A percentile compares a stretch with the other conserved stretches of the same genome.
These are phyloP conservation scores for Citrus australasica DNA, from an alignment of 345 rosid genomes.

Conservation along the genomic window DNA sequence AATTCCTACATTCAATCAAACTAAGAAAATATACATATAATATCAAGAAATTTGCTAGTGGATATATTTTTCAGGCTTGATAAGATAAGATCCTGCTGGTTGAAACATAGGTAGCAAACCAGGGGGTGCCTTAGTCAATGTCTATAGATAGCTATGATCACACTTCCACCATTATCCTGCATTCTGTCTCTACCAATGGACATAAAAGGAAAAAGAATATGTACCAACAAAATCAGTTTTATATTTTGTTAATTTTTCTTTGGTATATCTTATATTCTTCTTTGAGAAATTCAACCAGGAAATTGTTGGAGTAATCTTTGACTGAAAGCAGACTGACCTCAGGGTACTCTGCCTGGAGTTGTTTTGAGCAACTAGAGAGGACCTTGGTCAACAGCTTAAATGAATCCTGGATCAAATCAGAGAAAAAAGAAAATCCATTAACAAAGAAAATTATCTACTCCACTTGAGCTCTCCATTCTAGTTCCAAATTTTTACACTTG, in stretches of 20 bases:
- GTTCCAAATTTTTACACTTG: background rate
- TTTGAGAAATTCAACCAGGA: background rate
- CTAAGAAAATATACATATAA: background rate
- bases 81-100: background rate
- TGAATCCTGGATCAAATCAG: slow-evolving; percentile 42
- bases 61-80: background rate
- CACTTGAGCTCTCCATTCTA: background rate
- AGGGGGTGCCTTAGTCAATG: background rate
- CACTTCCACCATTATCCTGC: background rate
- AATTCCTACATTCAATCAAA: background rate
- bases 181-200: background rate
- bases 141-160: background rate
- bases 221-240: background rate
- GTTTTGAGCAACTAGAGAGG: slow-evolving; percentile 43
- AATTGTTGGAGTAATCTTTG: background rate
- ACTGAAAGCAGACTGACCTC: slow-evolving; percentile 43
- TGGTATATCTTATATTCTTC: background rate
- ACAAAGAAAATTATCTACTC: background rate
- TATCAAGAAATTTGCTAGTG: background rate
- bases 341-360: slow-evolving; percentile 30
- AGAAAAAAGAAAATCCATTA: background rate
- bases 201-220: background rate
- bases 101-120: background rate
- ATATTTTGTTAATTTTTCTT: background rate
- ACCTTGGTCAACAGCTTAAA: slow-evolving; percentile 39